Evolutionary conservation across 2,329 filamentous ascomycete genomes (phyloP), one percentile per base, ranked within the genome.

Genomic region (Knoxdaviesia proteae): DNA sequence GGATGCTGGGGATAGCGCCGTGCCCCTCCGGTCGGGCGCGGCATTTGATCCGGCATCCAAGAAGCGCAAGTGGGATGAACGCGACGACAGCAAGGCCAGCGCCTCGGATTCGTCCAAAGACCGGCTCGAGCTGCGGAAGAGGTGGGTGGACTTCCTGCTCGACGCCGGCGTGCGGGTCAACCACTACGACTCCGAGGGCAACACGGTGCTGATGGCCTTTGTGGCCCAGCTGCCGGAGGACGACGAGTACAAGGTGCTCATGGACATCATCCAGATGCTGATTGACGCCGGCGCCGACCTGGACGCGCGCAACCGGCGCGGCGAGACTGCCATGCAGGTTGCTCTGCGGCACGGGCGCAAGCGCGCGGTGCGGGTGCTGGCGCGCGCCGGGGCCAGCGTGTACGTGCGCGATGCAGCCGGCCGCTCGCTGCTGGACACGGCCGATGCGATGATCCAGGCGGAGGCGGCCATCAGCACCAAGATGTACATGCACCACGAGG

Each of bases 191-290:
- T 51, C 51, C 4, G 47, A 56, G 11, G 71, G 71, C 35, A 62
- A 65, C 50, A 73, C 71, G 0, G 67, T 68, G 1, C 60, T 75
- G 9, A 73, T 73, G 63, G 58, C 65, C 0, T 74, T 74, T 48
- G 62, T 65, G 7, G 57, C 61, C 0, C 59, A 70, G 41, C 59
- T 69, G 1, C 59, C 63, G 2, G 65, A 66, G 47, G 64, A 69
- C 29, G 64, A 69, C 30, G 64, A 68, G 48, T 64, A 70, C 50
- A 64, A 59, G 48, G 49, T 55, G 11, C 20, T 20, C 20, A 20
- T 20, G 20, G 63, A 67, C 0, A 64, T 72, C 6, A 53, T 74
- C 5, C 54, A 60, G 42, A 50, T 56, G 0, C 58, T 74, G 1
- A 48, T 69, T 11, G 45, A 53, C 0, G 52, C 51, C 0, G 65